phyloP scores from a whole-genome alignment of 2,329 filamentous ascomycete genomes.

The Cordyceps militaris region DNA sequence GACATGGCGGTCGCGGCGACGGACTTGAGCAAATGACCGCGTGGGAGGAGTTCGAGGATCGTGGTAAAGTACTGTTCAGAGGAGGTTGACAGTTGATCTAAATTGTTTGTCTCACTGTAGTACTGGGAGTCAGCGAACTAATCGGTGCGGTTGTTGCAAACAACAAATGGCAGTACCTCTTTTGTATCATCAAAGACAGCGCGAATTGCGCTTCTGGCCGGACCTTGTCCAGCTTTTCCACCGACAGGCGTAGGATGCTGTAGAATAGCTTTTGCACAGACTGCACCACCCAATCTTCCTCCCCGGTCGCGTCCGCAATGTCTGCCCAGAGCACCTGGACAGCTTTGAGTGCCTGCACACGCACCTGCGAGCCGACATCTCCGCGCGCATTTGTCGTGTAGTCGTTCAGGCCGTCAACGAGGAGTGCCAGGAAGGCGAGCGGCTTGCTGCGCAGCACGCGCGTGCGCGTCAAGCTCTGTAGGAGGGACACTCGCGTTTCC shows the following conservation, averaged over 20 bases:
- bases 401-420: constrained; percentile 65
- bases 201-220: constrained; percentile 58
- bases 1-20: constrained; percentile 29
- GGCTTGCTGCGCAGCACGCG: constrained; percentile 36
- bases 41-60: constrained; percentile 42
- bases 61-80: constrained; percentile 52
- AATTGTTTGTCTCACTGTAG: constrained; percentile 17
- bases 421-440: constrained; percentile 35
- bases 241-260: constrained; percentile 59
- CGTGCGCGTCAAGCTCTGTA: constrained; percentile 46
- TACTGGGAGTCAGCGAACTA: not conserved
- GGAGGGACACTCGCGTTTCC: constrained; percentile 47
- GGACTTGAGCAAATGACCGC: constrained; percentile 28
- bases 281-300: constrained; percentile 21
- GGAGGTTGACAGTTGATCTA: constrained; percentile 43
- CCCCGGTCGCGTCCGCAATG: constrained; percentile 19
- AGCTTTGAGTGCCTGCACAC: constrained; percentile 73
- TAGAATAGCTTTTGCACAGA: constrained; percentile 38
- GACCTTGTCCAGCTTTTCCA: constrained; percentile 87
- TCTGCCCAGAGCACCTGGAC: constrained; percentile 55
- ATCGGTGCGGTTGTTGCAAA: not conserved
- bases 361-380: constrained; percentile 81
- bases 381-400: constrained; percentile 87
- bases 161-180: constrained; percentile 33
- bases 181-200: constrained; percentile 37